Evolutionary conservation across 2,329 filamentous ascomycete genomes (phyloP), one percentile per base, ranked within the genome.

Genomic region (Leptographium radiaticola): DNA sequence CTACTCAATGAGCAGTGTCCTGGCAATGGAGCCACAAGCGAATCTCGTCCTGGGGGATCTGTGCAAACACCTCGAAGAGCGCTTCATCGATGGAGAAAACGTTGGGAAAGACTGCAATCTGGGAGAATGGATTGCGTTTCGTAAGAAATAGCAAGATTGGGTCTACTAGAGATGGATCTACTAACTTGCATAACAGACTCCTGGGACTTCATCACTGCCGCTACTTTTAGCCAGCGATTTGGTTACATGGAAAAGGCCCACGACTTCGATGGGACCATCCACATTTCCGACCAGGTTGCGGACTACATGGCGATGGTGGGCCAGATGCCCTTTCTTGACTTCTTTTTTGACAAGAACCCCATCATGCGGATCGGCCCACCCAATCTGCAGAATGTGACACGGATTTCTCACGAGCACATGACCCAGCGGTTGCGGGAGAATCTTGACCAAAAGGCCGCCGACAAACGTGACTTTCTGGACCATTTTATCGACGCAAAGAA

Each of bases 21-120:
- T 62, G 2, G 63, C 65, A 36, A 76, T 76, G 52, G 75, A 79
- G 59, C 59, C 64, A 0, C 74, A 71, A 51, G 71, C 75, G 8
- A 67, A 69, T 55, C 51, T 52, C n/a, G 60, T 63, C 4, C 60
- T 69, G 4, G 51, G 43, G 7, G 56, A 68, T 38, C 57, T 73
- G 36, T 61, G 62, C 50, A 50, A 58, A 31, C 58, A 63, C 18
- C 53, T 68, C 0, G 64, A 68, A 43, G 55, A 60, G 31, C 61
- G 63, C 7, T 53, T 40, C 13, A 48, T 48, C 34, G 20, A 15
- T 8, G 47, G 47, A 6, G 59, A 65, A 13, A 51, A 62, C 30
- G 20, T 12, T 5, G 31, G 43, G 15, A 58, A 64, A 54, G 57
- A 58, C 1, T 71, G 66, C 52, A 60, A 70, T 16, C 60, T 74